phyloP scores from a whole-genome alignment of 768 basidiomycete species.

The Royoungia palumana region DNA sequence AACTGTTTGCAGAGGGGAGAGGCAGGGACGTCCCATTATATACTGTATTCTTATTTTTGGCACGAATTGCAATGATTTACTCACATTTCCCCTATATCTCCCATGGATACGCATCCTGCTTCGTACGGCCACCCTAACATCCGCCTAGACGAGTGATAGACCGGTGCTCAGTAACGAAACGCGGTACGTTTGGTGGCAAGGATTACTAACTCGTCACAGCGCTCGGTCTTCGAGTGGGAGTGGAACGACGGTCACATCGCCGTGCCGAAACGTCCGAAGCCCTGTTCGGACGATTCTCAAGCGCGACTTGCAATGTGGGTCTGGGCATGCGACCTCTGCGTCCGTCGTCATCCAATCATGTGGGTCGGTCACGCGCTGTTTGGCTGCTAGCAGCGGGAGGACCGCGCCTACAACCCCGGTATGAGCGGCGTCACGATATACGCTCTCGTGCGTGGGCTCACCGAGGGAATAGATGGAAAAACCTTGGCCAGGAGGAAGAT shows the following conservation, averaged over 20 bases:
- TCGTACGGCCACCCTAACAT: no score
- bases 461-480: constrained; percentile 68
- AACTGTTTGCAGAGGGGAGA: no score
- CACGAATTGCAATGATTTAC: no score
- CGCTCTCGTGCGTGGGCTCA: constrained; percentile 14
- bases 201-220: no score
- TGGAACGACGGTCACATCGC: constrained; percentile 52
- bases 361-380: constrained; percentile 51
- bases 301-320: constrained; percentile 59
- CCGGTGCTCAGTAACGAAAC: no score
- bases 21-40: no score
- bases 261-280: constrained; percentile 51
- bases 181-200: no score
- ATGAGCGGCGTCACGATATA: neutral
- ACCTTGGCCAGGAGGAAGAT: constrained; percentile 59
- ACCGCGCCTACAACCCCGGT: constrained; percentile 44
- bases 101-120: no score
- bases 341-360: constrained; percentile 73
- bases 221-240: no score
- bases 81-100: no score
- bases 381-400: constrained; percentile 64
- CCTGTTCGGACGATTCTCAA: constrained; percentile 51
- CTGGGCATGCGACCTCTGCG: constrained; percentile 61
- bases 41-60: no score
- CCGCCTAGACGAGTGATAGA: no score